Evolutionary conservation across 163 green algal species (phyloP).

Genomic region (Chlamydomonas reinhardtii): DNA sequence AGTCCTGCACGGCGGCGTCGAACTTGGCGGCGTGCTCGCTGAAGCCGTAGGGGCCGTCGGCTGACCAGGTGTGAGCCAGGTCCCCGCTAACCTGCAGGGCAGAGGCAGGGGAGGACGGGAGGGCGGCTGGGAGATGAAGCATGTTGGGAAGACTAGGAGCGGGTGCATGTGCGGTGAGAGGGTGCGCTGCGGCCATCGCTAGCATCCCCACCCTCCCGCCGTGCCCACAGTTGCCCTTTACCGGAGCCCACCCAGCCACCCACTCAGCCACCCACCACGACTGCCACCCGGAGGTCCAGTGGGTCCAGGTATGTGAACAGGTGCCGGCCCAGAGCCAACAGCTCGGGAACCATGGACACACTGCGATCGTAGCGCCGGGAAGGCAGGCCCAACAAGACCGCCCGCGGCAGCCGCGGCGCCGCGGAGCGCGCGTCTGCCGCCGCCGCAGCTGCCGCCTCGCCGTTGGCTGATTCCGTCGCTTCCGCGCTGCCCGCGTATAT

Average conservation of each 20-base stretch:
- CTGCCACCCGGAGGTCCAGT: slow-evolving; percentile 16
- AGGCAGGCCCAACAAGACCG: slow-evolving; percentile 4
- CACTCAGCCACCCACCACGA: slow-evolving; percentile 2
- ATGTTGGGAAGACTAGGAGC: too few relatives aligned
- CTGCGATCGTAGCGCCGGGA: slow-evolving; percentile 26
- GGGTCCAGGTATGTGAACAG: slow-evolving; percentile 25
- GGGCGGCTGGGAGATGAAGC: too few relatives aligned
- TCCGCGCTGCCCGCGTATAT: too few relatives aligned
- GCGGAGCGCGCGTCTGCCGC: too few relatives aligned
- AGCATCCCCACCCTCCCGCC: too few relatives aligned
- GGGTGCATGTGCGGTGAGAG: too few relatives aligned
- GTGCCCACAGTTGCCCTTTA: too few relatives aligned
- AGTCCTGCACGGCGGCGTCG: slow-evolving; percentile 5
- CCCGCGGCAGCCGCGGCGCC: not conserved
- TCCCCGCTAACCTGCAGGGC: not conserved
- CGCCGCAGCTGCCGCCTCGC: too few relatives aligned
- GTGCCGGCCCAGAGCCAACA: not conserved
- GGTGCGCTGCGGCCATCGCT: too few relatives aligned
- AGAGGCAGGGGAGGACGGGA: too few relatives aligned
- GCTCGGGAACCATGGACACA: slow-evolving; percentile 26
- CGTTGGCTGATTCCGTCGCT: too few relatives aligned
- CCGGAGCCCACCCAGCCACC: too few relatives aligned
- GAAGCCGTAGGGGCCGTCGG: slow-evolving; percentile 19
- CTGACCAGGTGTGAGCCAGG: slow-evolving; percentile 37
- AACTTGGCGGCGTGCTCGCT: slow-evolving; percentile 4